Evolutionary conservation across 768 basidiomycete genomes (phyloP).

Genomic region (Tylopilus subfusipes): DNA sequence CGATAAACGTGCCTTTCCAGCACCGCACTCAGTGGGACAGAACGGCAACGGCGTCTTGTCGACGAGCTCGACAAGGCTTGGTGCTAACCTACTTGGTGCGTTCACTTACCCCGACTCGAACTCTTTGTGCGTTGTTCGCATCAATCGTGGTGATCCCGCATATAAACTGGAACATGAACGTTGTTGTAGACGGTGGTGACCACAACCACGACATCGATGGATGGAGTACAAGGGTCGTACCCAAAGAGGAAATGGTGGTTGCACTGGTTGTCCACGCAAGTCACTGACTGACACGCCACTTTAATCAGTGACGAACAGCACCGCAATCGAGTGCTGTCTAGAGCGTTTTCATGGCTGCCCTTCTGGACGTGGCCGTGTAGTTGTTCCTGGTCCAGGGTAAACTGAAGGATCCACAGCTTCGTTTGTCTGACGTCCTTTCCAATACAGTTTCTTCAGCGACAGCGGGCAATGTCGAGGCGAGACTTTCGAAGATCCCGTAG

Average conservation of each 20-base stretch:
- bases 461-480: constrained; percentile 5
- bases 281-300: constrained; percentile 6
- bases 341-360: background rate
- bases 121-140: background rate
- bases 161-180: background rate
- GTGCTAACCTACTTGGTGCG: background rate
- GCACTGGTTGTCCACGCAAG: constrained; percentile 5
- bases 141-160: background rate
- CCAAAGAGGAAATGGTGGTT: background rate
- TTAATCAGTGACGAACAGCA: constrained; percentile 8
- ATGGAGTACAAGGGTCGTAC: background rate
- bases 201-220: background rate
- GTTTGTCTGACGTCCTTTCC: background rate
- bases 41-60: constrained; percentile 7
- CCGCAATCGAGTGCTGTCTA: background rate
- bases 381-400: background rate
- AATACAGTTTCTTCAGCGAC: background rate
- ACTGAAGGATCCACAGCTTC: constrained; percentile 4
- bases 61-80: background rate
- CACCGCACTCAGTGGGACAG: constrained; percentile 16
- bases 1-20: constrained; percentile 7
- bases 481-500: constrained; percentile 1
- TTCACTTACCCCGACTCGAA: constrained; percentile 1
- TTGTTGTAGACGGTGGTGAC: background rate
- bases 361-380: background rate